Conservation (phyloP, 768 basidiomycete genomes). For the Collybia sordida region DNA sequence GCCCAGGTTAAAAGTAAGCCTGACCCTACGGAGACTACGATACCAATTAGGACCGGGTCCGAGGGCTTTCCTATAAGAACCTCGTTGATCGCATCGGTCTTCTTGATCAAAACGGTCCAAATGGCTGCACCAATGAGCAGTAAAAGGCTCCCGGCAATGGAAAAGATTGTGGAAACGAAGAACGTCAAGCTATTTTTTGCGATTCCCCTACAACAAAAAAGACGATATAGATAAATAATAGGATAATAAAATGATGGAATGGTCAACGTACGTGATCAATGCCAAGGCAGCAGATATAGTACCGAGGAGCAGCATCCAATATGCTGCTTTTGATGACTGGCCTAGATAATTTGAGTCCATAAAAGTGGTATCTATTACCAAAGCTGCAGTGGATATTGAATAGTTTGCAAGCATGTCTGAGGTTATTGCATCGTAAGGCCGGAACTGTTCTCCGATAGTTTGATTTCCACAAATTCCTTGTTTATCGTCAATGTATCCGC, state of each 20-base stretch:
- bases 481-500: conserved; percentile 62
- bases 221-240: conserved; percentile 10
- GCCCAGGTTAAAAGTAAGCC: conserved; percentile 75
- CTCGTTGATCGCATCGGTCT: conserved; percentile 57
- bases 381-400: conserved; percentile 48
- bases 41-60: conserved; percentile 50
- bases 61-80: conserved; percentile 37
- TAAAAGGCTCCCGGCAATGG: conserved; percentile 58
- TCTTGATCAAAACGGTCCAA: conserved; percentile 77
- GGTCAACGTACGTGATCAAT: conserved; percentile 61
- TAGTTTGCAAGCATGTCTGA: conserved; percentile 71
- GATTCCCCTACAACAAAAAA: conserved; percentile 51
- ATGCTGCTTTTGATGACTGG: conserved; percentile 64
- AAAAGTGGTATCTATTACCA: conserved; percentile 56
- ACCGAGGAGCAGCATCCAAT: conserved; percentile 73
- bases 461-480: conserved; percentile 65
- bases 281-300: conserved; percentile 67
- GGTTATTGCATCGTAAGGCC: conserved; percentile 63
- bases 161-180: conserved; percentile 62
- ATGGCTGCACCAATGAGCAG: conserved; percentile 69
- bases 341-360: conserved; percentile 62
- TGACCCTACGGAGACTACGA: conserved; percentile 58
- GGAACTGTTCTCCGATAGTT: conserved; percentile 56
- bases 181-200: conserved; percentile 65
- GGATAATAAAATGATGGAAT: conserved; percentile 3